Evolutionary conservation across 805 yeast genomes (phyloP), one percentile per base, ranked within the genome.

Genomic region (Saturnispora bothae): DNA sequence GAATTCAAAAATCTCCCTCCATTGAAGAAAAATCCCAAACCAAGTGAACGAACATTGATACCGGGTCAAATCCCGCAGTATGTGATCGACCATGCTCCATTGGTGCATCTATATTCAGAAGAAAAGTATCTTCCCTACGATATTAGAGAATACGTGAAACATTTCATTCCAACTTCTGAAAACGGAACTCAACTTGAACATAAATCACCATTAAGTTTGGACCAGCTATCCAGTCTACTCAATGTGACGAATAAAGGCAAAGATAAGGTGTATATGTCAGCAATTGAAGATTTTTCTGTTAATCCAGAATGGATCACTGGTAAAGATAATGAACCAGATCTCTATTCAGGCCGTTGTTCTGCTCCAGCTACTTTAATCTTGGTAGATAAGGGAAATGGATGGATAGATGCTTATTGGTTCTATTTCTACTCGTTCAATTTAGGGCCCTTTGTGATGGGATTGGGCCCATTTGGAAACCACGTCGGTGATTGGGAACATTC

Each of bases 401-500:
- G 92, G 84, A 82, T 88, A 0, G 98, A 89, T 56, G 84, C 96
- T 0, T 89, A 73, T 55, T 89, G 97, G 96, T 92, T 89, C 57
- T 88, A 84, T 54, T 89, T 89, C 54, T 89, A 92, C 55, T 80
- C 95, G 2, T 89, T 89, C 64, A 89, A 89, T 54, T 64, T 83
- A 46, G 98, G 98, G 0, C 96, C 98, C 0, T 89, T 78, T 60
- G 96, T 89, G 8, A 86, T 89, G 96, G 97, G 97, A 3, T 71
- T 73, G 27, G 98, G 98, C 0, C 98, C 98, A 0, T 92, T 81
- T 64, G 98, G 98, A 0, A 83, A 89, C 55, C 98, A 89, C 54
- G 76, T 92, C 25, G 98, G 97, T 5, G 98, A 89, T 62, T 89
- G 98, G 98, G 98, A 89, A 50, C 98, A 89, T 57, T 76, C 94